Percentiles rank a stretch among this genome's conserved stretches.
Evolutionary conservation across 106 monocot genomes (phyloP).

Genomic region (Iris macrosiphon): DNA sequence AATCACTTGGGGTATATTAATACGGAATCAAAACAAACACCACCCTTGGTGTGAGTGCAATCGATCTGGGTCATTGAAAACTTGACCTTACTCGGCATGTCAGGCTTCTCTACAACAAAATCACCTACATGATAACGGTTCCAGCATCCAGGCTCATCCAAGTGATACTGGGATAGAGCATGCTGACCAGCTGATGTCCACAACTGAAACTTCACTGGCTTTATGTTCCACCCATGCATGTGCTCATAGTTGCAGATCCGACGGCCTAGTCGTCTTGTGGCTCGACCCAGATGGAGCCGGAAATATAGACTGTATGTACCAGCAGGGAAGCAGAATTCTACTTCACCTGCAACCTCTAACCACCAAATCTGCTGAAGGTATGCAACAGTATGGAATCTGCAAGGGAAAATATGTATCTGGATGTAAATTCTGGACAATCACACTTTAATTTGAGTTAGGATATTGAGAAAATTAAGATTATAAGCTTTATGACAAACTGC

Average conservation of each 20-base stretch:
- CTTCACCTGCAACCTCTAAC: conserved; percentile 36
- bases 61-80: conserved; percentile 55
- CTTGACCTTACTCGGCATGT: conserved; percentile 21
- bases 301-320: conserved; percentile 42
- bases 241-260: conserved; percentile 23
- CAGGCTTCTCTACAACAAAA: conserved; percentile 15
- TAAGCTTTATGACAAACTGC: too few relatives aligned
- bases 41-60: conserved; percentile 50
- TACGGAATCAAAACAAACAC: conserved; percentile 39
- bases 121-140: conserved; percentile 30
- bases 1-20: conserved; percentile 29
- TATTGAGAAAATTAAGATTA: too few relatives aligned
- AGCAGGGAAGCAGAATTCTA: conserved; percentile 32
- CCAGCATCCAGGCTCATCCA: conserved; percentile 29
- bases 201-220: conserved; percentile 40
- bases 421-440: too few relatives aligned
- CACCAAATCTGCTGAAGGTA: conserved; percentile 46
- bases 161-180: conserved; percentile 18
- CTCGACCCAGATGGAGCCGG: conserved; percentile 29
- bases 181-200: conserved; percentile 39
- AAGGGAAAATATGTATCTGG: too few relatives aligned
- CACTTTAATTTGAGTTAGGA: too few relatives aligned
- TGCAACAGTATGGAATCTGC: conserved; percentile 31
- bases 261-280: conserved; percentile 22
- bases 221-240: conserved; percentile 39